A percentile compares a stretch with the other conserved stretches of the same genome.
These are phyloP conservation scores for Pneumocystis oryctolagi DNA, from an alignment of 1,139 yeast species.

Conservation along the genomic window DNA sequence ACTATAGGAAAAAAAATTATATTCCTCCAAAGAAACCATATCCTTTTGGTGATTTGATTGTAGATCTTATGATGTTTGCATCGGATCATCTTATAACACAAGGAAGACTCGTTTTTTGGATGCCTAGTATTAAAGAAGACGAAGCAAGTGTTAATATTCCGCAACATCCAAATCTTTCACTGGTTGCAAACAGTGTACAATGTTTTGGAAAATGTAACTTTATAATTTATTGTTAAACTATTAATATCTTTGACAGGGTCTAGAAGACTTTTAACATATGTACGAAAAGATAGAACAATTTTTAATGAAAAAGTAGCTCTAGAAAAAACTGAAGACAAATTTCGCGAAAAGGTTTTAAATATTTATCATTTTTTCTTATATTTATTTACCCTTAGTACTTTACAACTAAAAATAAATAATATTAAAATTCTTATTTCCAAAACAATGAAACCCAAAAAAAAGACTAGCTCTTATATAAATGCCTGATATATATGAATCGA, in stretches of 20 bases:
- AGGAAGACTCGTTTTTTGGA: conserved; percentile 88
- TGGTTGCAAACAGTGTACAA: conserved; percentile 66
- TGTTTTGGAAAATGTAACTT: conserved; percentile 55
- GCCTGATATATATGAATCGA: not conserved
- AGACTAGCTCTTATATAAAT: not conserved
- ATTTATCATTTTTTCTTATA: not conserved
- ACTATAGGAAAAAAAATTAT: conserved; percentile 65
- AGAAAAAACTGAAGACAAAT: not conserved
- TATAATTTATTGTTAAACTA: not conserved
- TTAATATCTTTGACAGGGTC: conserved; percentile 36
- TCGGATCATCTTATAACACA: conserved; percentile 52
- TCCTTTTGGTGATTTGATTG: conserved; percentile 57
- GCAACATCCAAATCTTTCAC: conserved; percentile 55
- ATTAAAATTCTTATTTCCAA: not conserved
- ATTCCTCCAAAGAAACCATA: conserved; percentile 89
- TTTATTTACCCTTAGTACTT: not conserved
- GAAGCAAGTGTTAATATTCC: conserved; percentile 59
- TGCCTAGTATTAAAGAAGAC: conserved; percentile 94
- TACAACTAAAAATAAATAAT: not conserved
- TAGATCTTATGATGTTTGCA: conserved; percentile 61
- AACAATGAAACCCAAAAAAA: not conserved
- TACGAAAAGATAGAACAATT: conserved; percentile 38
- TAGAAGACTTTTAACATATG: conserved; percentile 66
- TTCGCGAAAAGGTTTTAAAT: not conserved
- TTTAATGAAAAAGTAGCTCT: not conserved